Base-by-base conservation (phyloP, 2,329 filamentous ascomycete species). In the Botryosphaeria dothidea region DNA sequence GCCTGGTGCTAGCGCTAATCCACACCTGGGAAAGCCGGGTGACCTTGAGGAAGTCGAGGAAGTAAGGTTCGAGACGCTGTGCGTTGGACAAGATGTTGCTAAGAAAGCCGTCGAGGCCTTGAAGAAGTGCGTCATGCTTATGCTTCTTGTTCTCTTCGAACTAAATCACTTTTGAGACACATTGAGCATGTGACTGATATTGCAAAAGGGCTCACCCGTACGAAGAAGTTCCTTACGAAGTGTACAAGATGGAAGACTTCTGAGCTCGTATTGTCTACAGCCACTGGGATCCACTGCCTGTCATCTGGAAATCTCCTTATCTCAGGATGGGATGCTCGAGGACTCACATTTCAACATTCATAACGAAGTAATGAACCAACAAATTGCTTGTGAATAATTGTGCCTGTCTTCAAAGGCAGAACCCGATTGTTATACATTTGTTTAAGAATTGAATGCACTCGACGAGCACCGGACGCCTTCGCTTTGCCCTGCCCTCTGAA, bases 31-130 rank as follows among this genome's bases (percentile, higher is more conserved):
- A 0, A 76, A 77, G 9, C 77, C 82, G 1, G 87, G 88, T 0
- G 74, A 79, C 29, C 70, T 91, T 0, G 87, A 91, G 74, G 74
- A 86, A 65, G 80, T 86, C 0, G 80, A 84, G 3, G 89, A 92
- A 74, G 80, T 84, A 1, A 82, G 83, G 54, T 85, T 90, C 17
- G 89, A 92, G 79, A 84, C 85, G 1, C 71, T 90, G 3, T 88
- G 87, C 71, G 69, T 86, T 0, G 87, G 88, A 0, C 82, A 84
- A 69, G 85, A 89, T 8, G 80, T 85, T 19, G 81, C 81, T 0
- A 81, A 78, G 67, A 81, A 81, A 43, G 89, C 84, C 1, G 88
- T 91, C 0, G 82, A 81, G 31, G 89, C 87, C 4, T 73, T 92
- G 75, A 91, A 90, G 75, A 81, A 78, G 89, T 90, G 69, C 71